Percentiles rank a stretch among this genome's conserved stretches.
These are phyloP conservation scores for Coniochaeta sp. DNA, from an alignment of 2,329 filamentous ascomycete genomes.

Conservation along the genomic window DNA sequence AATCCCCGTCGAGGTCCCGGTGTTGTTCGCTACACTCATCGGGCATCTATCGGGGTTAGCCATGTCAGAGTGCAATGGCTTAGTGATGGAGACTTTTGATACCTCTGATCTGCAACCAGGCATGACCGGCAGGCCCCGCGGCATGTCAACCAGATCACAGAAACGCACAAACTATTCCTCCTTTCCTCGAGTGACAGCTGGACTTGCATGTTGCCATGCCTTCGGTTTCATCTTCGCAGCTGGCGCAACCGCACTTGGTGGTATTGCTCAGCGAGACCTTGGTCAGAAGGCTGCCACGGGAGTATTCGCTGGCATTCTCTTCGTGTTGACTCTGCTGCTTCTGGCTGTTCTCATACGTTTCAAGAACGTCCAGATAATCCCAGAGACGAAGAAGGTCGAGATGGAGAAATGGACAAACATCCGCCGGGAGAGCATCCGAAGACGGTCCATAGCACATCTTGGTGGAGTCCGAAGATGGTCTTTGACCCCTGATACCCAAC, in stretches of 20 bases:
- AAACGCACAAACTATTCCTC: slow-evolving; percentile 64
- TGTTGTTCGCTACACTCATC: slow-evolving; percentile 56
- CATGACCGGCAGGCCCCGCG: slow-evolving; percentile 50
- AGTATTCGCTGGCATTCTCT: slow-evolving; percentile 58
- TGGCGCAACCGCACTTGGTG: slow-evolving; percentile 59
- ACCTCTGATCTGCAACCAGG: slow-evolving; percentile 71
- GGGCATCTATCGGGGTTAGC: slow-evolving; percentile 67
- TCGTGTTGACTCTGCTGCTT: slow-evolving; percentile 57
- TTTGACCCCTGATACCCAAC: slow-evolving; percentile 15
- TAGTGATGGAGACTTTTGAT: slow-evolving; percentile 77
- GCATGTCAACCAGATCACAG: slow-evolving; percentile 26
- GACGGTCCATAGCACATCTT: slow-evolving; percentile 17
- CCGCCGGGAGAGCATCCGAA: slow-evolving; percentile 39
- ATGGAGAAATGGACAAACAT: slow-evolving; percentile 45
- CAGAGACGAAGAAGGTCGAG: slow-evolving; percentile 46
- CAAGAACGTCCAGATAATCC: slow-evolving; percentile 61
- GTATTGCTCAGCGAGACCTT: slow-evolving; percentile 56
- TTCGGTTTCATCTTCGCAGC: slow-evolving; percentile 64
- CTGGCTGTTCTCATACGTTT: slow-evolving; percentile 56
- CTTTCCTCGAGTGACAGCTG: slow-evolving; percentile 66
- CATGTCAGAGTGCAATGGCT: slow-evolving; percentile 66
- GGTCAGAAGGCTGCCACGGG: slow-evolving; percentile 63
- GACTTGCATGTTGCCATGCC: slow-evolving; percentile 62
- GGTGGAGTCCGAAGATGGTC: slow-evolving; percentile 14
- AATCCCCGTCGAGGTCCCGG: slow-evolving; percentile 54